These are phyloP conservation scores for Elsinoe ampelina DNA, from an alignment of 2,329 filamentous ascomycete genomes.

Conservation along the genomic window DNA sequence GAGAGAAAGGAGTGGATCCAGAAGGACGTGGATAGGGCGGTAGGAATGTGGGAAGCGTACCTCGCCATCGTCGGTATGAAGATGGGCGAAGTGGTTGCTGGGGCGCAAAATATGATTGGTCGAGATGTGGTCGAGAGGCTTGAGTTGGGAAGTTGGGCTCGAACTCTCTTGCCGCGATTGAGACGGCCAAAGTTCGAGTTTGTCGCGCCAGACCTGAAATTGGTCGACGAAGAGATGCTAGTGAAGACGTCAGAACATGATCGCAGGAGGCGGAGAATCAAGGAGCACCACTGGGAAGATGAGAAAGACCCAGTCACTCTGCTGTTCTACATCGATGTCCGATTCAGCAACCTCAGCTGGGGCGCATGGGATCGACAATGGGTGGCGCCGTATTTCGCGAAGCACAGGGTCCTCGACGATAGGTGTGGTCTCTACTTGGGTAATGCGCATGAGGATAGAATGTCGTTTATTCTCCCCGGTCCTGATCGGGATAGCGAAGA, in stretches of 20 bases:
- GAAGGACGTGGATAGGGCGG: background rate
- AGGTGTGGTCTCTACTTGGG: constrained; percentile 12
- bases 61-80: constrained; percentile 8
- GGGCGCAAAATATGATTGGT: background rate
- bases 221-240: background rate
- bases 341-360: background rate
- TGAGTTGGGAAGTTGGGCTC: background rate
- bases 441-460: background rate
- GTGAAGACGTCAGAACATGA: background rate
- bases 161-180: background rate
- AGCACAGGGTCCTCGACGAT: constrained; percentile 6
- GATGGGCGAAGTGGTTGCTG: background rate
- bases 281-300: background rate
- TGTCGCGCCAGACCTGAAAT: constrained; percentile 3
- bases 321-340: constrained; percentile 4
- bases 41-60: constrained; percentile 10
- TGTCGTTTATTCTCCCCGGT: background rate
- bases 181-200: constrained; percentile 1
- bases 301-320: background rate
- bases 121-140: background rate
- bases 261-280: background rate
- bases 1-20: constrained; percentile 1
- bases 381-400: background rate
- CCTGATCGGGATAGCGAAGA: background rate
- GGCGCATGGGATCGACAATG: background rate